Base-by-base conservation (phyloP, 2,329 filamentous ascomycete species). In the Trematosphaeria pertusa region DNA sequence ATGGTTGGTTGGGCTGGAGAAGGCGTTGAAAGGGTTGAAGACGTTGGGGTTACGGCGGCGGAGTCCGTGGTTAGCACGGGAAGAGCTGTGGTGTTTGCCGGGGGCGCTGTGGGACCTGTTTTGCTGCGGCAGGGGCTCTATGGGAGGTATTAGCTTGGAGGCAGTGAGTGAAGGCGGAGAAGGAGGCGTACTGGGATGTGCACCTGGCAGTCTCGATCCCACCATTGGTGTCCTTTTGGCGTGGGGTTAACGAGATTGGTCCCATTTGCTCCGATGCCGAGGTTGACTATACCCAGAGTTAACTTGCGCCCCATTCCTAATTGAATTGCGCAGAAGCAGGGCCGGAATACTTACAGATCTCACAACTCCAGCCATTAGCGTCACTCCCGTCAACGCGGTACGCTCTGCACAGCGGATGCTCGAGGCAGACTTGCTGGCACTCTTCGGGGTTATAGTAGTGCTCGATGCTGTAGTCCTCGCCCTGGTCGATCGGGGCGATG, bases 371-470 rank as follows among this genome's bases (percentile, higher is more conserved):
- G 4, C 37, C 42, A 7, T 36, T 20, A 3, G 30, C 14, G 7
- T 22, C 24, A 9, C 28, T 36, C 5, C 33, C 42, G 19, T 51
- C 44, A 19, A 54, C 28, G 10, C 50, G 36, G 20, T 58, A 58
- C 3, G 55, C 55, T 21, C 37, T 53, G 39, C 55, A 58, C 10
- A 26, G 19, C 4, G 34, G 12, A 11, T 46, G 48, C 38, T 50
- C 32, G 21, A 58, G 49, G 17, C 55, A 58, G 7, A 52, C 36
- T 52, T 58, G 55, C 19, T 58, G 55, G 40, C 55, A 58, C 31
- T 58, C 46, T 22, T 48, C 40, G 1, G 49, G 38, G 9, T 45
- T 48, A 37, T 40, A 44, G 36, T 21, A 43, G 32, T 47, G 46
- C 26, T 56, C 49, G n/a, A 58, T 52, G 8, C 28, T 44, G 42